Evolutionary conservation across 805 yeast genomes (phyloP).

Genomic region (Candida ficus): DNA sequence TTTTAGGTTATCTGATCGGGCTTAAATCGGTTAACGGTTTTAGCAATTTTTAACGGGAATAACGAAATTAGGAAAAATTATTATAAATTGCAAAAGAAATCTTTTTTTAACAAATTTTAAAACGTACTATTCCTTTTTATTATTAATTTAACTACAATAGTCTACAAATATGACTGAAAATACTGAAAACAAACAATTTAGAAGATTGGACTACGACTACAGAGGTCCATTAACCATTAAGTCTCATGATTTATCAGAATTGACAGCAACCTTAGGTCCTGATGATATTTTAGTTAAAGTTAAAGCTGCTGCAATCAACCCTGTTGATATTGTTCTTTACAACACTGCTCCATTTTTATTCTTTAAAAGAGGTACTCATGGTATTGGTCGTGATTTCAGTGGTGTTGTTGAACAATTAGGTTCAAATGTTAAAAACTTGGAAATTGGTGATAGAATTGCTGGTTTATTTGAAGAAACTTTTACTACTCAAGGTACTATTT

Average conservation of each 20-base stretch:
- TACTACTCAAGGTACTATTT: slow-evolving; percentile 35
- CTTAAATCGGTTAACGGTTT: too few species aligned
- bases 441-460: slow-evolving; percentile 53
- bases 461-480: slow-evolving; percentile 30
- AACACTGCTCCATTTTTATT: slow-evolving; percentile 25
- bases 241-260: slow-evolving; percentile 10
- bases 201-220: slow-evolving; percentile 17
- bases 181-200: slow-evolving; percentile 5
- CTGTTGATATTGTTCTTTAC: slow-evolving; percentile 49
- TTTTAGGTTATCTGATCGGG: too few species aligned
- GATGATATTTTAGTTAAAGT: slow-evolving; percentile 41
- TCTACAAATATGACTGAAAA: slow-evolving; percentile 6
- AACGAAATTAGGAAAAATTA: too few species aligned
- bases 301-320: slow-evolving; percentile 48
- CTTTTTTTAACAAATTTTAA: too few species aligned
- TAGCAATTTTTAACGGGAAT: too few species aligned
- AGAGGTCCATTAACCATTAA: slow-evolving; percentile 9
- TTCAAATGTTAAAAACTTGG: slow-evolving; percentile 29
- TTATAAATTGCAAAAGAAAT: too few species aligned
- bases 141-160: too few species aligned
- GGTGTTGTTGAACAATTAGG: slow-evolving; percentile 53
- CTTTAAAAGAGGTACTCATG: slow-evolving; percentile 16
- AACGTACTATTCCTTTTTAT: too few species aligned
- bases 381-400: slow-evolving; percentile 48
- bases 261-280: slow-evolving; percentile 32